Percentiles rank a stretch among this genome's conserved stretches.
These are phyloP conservation scores for Drosera capensis DNA, from an alignment of 148 eudicot species.

Conservation along the genomic window DNA sequence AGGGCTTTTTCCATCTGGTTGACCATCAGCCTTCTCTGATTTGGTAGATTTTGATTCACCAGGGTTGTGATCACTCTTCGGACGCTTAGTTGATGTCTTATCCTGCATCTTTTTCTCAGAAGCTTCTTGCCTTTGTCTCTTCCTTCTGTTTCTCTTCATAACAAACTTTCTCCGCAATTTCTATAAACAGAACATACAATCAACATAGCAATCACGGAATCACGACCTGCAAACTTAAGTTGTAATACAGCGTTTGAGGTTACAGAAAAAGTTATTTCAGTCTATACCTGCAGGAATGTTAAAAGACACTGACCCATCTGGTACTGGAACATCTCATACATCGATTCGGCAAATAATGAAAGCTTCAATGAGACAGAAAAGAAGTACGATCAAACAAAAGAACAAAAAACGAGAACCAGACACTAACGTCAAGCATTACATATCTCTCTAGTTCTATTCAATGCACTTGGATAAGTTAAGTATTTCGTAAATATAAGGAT, in stretches of 20 bases:
- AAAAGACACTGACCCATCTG: constrained; percentile 75
- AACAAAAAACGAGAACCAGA: no score
- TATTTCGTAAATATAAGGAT: no score
- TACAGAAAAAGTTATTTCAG: no score
- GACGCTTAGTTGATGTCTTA: constrained; percentile 39
- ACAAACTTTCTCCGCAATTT: constrained; percentile 63
- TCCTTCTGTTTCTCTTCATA: constrained; percentile 48
- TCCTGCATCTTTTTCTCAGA: constrained; percentile 32
- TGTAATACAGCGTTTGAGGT: no score
- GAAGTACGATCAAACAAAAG: neutral
- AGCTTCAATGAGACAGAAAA: constrained; percentile 31
- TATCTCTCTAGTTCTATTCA: neutral
- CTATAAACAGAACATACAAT: constrained; percentile 14
- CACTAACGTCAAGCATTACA: neutral
- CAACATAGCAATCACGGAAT: neutral
- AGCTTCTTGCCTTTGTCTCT: constrained; percentile 62
- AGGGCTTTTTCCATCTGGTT: constrained; percentile 19
- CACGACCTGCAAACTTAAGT: constrained; percentile 1
- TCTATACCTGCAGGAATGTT: constrained; percentile 63
- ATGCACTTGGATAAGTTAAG: no score
- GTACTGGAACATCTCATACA: constrained; percentile 92
- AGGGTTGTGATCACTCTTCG: constrained; percentile 28
- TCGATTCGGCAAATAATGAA: constrained; percentile 84
- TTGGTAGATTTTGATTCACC: constrained; percentile 25
- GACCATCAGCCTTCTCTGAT: constrained; percentile 27